phyloP scores from a whole-genome alignment of 2,329 filamentous ascomycete species.

The Ascochyta pisi region DNA sequence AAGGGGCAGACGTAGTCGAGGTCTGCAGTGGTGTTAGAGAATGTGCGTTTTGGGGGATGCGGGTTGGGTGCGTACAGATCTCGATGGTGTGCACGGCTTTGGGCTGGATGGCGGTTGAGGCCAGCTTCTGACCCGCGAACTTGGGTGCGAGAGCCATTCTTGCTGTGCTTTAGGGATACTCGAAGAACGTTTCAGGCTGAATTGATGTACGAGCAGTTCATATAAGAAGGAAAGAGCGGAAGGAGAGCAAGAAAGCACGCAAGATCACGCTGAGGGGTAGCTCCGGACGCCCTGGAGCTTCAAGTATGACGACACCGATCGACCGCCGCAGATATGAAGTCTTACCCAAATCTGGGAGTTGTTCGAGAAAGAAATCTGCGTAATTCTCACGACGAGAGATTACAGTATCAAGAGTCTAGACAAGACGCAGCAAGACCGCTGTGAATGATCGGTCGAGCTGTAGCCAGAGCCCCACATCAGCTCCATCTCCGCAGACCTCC shows the following conservation, averaged over 20 bases:
- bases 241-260: conserved; percentile 25
- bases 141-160: conserved; percentile 78
- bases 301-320: conserved; percentile 27
- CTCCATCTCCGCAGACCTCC: conserved; percentile 6
- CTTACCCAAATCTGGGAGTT: not conserved
- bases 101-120: conserved; percentile 49
- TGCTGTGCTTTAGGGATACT: not conserved
- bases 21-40: conserved; percentile 52
- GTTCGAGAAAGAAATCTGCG: not conserved
- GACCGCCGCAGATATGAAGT: not conserved
- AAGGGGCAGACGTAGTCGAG: conserved; percentile 93
- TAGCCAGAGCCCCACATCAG: conserved; percentile 5
- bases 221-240: not conserved
- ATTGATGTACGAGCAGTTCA: not conserved
- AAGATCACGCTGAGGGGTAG: conserved; percentile 23
- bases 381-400: not conserved
- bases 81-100: conserved; percentile 61
- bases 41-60: not conserved
- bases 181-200: too few species aligned
- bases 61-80: conserved; percentile 52
- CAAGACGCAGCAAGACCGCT: not conserved
- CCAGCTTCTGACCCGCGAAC: conserved; percentile 76
- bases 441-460: not conserved
- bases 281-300: conserved; percentile 7
- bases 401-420: not conserved